Evolutionary conservation across 2,329 filamentous ascomycete species (phyloP).

Genomic region (Penicillium fuscoglaucum): DNA sequence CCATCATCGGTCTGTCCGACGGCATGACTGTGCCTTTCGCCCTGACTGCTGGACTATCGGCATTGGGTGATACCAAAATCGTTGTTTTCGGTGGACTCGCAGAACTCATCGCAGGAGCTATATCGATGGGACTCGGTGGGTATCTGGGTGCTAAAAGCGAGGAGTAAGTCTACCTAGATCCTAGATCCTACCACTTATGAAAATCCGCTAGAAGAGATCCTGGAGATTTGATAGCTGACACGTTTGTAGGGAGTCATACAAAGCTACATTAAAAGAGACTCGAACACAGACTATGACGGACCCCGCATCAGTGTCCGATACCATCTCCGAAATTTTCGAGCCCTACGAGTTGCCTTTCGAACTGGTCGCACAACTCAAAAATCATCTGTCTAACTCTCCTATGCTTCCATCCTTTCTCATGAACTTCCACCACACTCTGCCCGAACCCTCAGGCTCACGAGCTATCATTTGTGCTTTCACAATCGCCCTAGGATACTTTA

Average conservation of each 20-base stretch:
- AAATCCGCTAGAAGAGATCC: background rate
- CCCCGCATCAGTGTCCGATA: constrained; percentile 31
- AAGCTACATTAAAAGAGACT: constrained; percentile 41
- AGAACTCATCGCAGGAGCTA: constrained; percentile 72
- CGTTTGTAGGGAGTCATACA: constrained; percentile 39
- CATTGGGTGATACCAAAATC: constrained; percentile 62
- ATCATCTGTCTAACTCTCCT: constrained; percentile 39
- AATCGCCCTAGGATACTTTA: constrained; percentile 44
- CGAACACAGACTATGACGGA: constrained; percentile 33
- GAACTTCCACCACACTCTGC: constrained; percentile 45
- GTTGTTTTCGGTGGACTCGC: constrained; percentile 72
- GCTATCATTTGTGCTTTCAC: constrained; percentile 42
- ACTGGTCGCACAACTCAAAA: constrained; percentile 38
- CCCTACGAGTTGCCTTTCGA: constrained; percentile 41
- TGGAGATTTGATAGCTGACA: background rate
- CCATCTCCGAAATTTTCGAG: constrained; percentile 41
- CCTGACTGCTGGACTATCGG: constrained; percentile 67
- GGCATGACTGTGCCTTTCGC: constrained; percentile 79
- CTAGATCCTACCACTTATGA: too few species aligned
- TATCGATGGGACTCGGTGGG: constrained; percentile 75
- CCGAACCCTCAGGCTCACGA: constrained; percentile 41
- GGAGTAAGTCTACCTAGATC: constrained; percentile 28
- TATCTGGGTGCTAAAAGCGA: constrained; percentile 63
- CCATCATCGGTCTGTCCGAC: constrained; percentile 75
- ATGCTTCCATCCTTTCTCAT: constrained; percentile 43